phyloP scores from a whole-genome alignment of 441 rosid species.

The Bocquillonia castaneifolia region DNA sequence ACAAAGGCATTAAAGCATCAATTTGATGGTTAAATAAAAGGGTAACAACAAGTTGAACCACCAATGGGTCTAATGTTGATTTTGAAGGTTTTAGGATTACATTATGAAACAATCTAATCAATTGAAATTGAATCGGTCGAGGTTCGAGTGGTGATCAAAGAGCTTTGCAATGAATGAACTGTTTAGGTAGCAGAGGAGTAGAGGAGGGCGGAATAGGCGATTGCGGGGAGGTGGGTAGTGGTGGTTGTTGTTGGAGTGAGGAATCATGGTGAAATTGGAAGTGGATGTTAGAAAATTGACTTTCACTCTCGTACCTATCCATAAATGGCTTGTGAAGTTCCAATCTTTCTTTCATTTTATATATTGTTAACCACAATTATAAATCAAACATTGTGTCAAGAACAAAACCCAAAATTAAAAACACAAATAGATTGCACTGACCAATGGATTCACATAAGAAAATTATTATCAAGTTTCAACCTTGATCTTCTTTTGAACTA shows the following conservation, averaged over 20 bases:
- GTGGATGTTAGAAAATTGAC: no score
- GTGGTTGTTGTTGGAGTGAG: background rate
- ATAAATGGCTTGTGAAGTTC: conserved; percentile 40
- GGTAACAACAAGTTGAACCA: background rate
- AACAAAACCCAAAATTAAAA: conserved; percentile 16
- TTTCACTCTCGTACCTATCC: conserved; percentile 21
- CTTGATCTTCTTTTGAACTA: conserved; percentile 78
- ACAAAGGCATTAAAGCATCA: conserved; percentile 13
- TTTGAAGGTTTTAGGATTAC: conserved; percentile 9
- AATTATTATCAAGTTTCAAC: conserved; percentile 68
- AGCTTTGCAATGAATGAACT: background rate
- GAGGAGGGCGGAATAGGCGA: background rate
- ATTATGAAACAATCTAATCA: conserved; percentile 15
- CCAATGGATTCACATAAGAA: conserved; percentile 86
- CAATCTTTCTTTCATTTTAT: conserved; percentile 19
- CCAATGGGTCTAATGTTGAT: background rate
- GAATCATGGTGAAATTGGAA: conserved; percentile 3
- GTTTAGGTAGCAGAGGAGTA: no score
- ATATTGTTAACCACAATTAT: conserved; percentile 27
- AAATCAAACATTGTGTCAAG: conserved; percentile 21
- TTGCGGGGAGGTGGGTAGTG: background rate
- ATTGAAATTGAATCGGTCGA: background rate
- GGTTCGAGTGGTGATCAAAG: background rate
- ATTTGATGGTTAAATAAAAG: background rate
- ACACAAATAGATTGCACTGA: conserved; percentile 42